Base-by-base conservation (phyloP, 192 early-diverging fungal genomes). In the Spizellomyces punctatus region DNA sequence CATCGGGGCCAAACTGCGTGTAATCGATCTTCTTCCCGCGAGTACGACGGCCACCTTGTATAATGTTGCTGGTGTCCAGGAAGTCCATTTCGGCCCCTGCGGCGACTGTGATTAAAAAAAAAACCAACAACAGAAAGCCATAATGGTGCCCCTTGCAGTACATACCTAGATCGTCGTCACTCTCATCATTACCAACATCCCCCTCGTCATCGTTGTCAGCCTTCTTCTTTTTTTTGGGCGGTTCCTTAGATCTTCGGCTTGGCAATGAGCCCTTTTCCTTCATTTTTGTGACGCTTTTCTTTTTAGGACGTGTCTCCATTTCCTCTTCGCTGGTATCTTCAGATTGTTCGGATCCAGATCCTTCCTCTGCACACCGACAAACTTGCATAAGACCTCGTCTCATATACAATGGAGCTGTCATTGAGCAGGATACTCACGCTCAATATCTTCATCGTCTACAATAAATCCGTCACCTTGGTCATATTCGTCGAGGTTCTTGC, bases 11-110 rank as follows among this genome's bases (percentile, higher is more conserved):
- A 74, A 92, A 91, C 73, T 89, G 80, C 14, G 83, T 83, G 71
- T 80, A 92, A 74, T 92, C 91, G 72, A 92, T 87, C 78, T 86
- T 89, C 62, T 83, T 84, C 12, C 91, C 91, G 48, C 91, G 75
- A 16, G 90, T 92, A 43, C 91, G 80, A 63, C 91, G 82, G 21
- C 88, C 85, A 21, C 76, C 75, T 45, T 72, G 70, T 66, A 92
- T 92, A 67, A 92, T 90, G 72, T 82, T 79, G 22, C 79, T 81
- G 43, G 74, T 83, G 63, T 92, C 89, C 47, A 92, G 73, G 59
- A 75, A 80, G 54, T 82, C 82, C 59, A 88, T 62, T 46, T 91
- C 89, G 45, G 84, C 86, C n/a, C 82, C 86, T 88, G 78, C 22
- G 19, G 69, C 52, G 55, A 19, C 21, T 8, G 0, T 14, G 42